Evolutionary conservation across 1,284 basidiomycete species (phyloP).

Genomic region (Microbotryomycetes sp.): DNA sequence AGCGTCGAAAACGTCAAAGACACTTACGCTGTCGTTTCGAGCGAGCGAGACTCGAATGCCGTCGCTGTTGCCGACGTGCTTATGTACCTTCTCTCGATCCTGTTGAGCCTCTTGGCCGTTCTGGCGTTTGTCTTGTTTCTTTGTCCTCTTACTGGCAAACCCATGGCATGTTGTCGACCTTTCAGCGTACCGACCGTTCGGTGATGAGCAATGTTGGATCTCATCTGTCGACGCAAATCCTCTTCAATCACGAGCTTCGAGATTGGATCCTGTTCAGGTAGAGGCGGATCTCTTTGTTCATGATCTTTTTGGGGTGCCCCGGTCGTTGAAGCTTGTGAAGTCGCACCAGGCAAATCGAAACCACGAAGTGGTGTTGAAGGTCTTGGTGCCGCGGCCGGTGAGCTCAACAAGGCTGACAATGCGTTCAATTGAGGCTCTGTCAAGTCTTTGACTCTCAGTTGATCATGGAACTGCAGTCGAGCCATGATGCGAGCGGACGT

Average conservation of each 20-base stretch:
- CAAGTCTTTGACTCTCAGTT: conserved; percentile 65
- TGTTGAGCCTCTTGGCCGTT: conserved; percentile 79
- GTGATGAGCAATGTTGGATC: conserved; percentile 83
- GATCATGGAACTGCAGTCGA: conserved; percentile 72
- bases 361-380: conserved; percentile 51
- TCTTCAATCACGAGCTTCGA: conserved; percentile 70
- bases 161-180: conserved; percentile 78
- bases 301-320: conserved; percentile 5
- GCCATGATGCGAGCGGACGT: conserved; percentile 75
- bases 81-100: conserved; percentile 42
- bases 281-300: conserved; percentile 22
- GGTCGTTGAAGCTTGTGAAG: conserved; percentile 4
- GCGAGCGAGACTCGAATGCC: not conserved
- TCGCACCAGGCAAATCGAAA: conserved; percentile 16
- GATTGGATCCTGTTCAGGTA: conserved; percentile 51
- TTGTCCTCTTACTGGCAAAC: conserved; percentile 81
- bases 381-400: conserved; percentile 61
- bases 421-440: conserved; percentile 72
- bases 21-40: too few relatives aligned
- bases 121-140: conserved; percentile 77
- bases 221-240: conserved; percentile 67
- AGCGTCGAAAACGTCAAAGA: too few relatives aligned
- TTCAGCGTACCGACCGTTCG: conserved; percentile 82
- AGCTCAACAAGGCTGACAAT: conserved; percentile 79
- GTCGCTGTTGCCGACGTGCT: conserved; percentile 3